A percentile compares a stretch with the other conserved stretches of the same genome.
Conservation (phyloP, 2,329 filamentous ascomycete genomes). For the Pseudopyricularia javanii region DNA sequence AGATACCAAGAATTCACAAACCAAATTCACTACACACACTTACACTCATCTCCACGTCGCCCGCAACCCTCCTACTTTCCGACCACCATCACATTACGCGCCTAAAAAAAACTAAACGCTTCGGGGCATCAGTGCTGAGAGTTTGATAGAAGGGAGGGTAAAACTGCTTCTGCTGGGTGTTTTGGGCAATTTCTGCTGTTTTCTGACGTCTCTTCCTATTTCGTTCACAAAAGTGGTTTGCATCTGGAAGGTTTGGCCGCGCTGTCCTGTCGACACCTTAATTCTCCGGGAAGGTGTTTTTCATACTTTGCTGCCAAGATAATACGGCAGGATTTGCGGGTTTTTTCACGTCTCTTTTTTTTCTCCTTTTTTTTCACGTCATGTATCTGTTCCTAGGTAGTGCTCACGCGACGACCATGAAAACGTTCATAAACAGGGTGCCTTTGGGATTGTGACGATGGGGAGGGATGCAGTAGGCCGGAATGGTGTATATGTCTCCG, state of each 20-base stretch:
- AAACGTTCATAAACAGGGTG: neutral
- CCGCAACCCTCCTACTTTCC: constrained; percentile 3
- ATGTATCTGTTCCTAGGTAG: constrained; percentile 4
- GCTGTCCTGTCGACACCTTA: constrained; percentile 2
- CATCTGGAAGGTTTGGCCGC: constrained; percentile 4
- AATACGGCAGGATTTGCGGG: constrained; percentile 4
- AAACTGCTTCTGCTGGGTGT: constrained; percentile 3
- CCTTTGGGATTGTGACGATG: neutral
- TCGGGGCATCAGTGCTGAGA: constrained; percentile 7
- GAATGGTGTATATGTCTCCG: too few relatives aligned
- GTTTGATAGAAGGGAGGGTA: constrained; percentile 9
- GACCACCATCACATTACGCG: constrained; percentile 6
- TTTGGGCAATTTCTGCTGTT: constrained; percentile 1
- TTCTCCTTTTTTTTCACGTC: neutral
- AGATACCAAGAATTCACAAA: neutral
- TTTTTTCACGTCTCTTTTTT: constrained; percentile 2
- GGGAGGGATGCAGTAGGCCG: too few relatives aligned
- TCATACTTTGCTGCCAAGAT: constrained; percentile 2
- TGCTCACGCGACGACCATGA: constrained; percentile 3
- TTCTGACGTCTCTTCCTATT: neutral
- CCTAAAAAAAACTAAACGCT: constrained; percentile 4
- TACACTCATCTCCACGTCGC: neutral
- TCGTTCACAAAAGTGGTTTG: constrained; percentile 3
- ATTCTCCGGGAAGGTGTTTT: constrained; percentile 3
- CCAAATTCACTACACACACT: neutral